Conservation (phyloP, 371 early-diverging fungal genomes). For the Mucor lusitanicus region DNA sequence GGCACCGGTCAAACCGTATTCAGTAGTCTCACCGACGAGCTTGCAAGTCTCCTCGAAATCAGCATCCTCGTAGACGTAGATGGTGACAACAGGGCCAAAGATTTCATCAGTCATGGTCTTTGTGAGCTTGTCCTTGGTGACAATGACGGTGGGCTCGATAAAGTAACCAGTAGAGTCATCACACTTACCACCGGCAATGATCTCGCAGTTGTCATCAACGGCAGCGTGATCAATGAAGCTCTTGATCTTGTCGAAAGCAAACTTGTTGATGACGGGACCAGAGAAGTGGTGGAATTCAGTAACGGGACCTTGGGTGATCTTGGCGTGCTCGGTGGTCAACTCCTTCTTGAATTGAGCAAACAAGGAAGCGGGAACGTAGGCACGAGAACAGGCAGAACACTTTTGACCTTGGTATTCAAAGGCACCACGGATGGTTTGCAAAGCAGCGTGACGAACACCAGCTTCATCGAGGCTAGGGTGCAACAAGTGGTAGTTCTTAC, state of each 20-base stretch:
- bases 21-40: slow-evolving; percentile 78
- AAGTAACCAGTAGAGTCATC: slow-evolving; percentile 90
- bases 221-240: slow-evolving; percentile 82
- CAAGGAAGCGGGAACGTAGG: slow-evolving; percentile 86
- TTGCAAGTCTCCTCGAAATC: slow-evolving; percentile 77
- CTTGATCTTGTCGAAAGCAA: slow-evolving; percentile 94
- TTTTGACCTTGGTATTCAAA: slow-evolving; percentile 98
- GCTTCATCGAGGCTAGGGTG: slow-evolving; percentile 72
- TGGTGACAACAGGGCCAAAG: slow-evolving; percentile 97
- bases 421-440: slow-evolving; percentile 88
- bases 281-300: slow-evolving; percentile 80
- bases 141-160: slow-evolving; percentile 90
- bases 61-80: slow-evolving; percentile 88
- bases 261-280: slow-evolving; percentile 86
- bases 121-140: slow-evolving; percentile 82
- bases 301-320: slow-evolving; percentile 86
- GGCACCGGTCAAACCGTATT: slow-evolving; percentile 91
- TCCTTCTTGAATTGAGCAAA: slow-evolving; percentile 75
- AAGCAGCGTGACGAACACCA: slow-evolving; percentile 59
- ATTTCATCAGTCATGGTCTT: slow-evolving; percentile 95
- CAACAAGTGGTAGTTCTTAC: slow-evolving; percentile 97
- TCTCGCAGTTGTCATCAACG: slow-evolving; percentile 62
- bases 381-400: slow-evolving; percentile 93
- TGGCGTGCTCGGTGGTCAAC: slow-evolving; percentile 67
- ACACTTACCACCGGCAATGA: slow-evolving; percentile 81